phyloP scores from a whole-genome alignment of 805 yeast species.

The Candida sithepensis region DNA sequence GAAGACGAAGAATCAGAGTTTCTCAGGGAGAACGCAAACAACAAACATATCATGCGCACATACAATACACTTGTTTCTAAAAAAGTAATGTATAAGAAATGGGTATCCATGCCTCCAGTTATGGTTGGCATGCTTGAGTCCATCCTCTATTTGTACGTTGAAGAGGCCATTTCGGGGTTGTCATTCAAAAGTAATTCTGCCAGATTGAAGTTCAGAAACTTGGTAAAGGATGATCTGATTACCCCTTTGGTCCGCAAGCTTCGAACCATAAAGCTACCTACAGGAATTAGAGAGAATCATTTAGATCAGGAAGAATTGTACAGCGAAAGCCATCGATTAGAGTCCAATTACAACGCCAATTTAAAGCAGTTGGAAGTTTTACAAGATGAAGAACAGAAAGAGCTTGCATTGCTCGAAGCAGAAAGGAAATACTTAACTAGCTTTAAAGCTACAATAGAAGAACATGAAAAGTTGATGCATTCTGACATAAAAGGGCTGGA shows the following conservation, averaged over 20 bases:
- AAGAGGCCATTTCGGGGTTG: conserved; percentile 15
- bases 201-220: conserved; percentile 14
- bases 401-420: conserved; percentile 14
- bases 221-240: conserved; percentile 18
- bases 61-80: conserved; percentile 12
- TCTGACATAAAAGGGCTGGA: conserved; percentile 10
- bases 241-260: conserved; percentile 21
- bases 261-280: conserved; percentile 23
- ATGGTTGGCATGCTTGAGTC: conserved; percentile 11
- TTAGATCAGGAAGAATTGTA: conserved; percentile 25
- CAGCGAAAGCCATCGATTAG: conserved; percentile 20
- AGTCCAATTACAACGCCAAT: conserved; percentile 24
- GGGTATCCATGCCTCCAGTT: conserved; percentile 18
- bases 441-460: conserved; percentile 12
- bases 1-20: conserved; percentile 9
- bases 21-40: conserved; percentile 1
- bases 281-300: conserved; percentile 19
- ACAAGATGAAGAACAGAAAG: conserved; percentile 19
- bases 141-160: conserved; percentile 19
- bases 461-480: conserved; percentile 13
- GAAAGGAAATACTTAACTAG: conserved; percentile 21
- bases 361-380: conserved; percentile 25
- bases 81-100: conserved; percentile 14
- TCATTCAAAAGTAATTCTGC: conserved; percentile 15
- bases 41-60: conserved; percentile 6